A percentile compares a stretch with the other conserved stretches of the same genome.
Conservation (phyloP, 2,329 filamentous ascomycete genomes). For the Nothophaeocryptopus gaeumannii region DNA sequence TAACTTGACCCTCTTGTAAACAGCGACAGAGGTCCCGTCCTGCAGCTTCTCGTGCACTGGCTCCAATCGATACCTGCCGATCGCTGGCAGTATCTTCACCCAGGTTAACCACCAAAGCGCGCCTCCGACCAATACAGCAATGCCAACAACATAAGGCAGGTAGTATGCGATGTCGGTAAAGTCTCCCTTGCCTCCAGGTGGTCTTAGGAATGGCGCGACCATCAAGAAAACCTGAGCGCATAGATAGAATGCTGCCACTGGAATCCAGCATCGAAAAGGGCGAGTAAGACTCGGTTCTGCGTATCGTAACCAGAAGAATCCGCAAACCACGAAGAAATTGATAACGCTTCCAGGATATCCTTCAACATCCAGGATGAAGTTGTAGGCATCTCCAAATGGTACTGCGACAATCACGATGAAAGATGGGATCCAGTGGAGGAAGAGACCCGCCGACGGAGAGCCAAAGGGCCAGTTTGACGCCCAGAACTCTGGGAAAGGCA, state of each 20-base stretch:
- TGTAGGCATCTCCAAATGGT: constrained; percentile 63
- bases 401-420: constrained; percentile 59
- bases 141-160: constrained; percentile 45
- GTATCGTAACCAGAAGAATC: constrained; percentile 60
- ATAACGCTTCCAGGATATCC: constrained; percentile 65
- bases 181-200: constrained; percentile 41
- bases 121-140: constrained; percentile 32
- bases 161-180: constrained; percentile 23
- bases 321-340: constrained; percentile 55
- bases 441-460: constrained; percentile 57
- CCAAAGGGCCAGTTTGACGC: constrained; percentile 62
- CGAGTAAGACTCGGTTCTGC: constrained; percentile 58
- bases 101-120: constrained; percentile 9
- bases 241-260: constrained; percentile 53
- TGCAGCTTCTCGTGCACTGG: constrained; percentile 5
- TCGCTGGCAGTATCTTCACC: constrained; percentile 7
- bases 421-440: constrained; percentile 56
- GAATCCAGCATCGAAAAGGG: constrained; percentile 64
- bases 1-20: constrained; percentile 4
- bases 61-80: constrained; percentile 1
- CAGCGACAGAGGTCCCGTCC: constrained; percentile 2
- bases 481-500: constrained; percentile 60
- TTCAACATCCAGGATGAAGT: constrained; percentile 66
- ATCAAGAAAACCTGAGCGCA: constrained; percentile 40
- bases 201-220: constrained; percentile 43